These are phyloP conservation scores for Durio zibethinus DNA, from an alignment of 345 rosid species.

Conservation along the genomic window DNA sequence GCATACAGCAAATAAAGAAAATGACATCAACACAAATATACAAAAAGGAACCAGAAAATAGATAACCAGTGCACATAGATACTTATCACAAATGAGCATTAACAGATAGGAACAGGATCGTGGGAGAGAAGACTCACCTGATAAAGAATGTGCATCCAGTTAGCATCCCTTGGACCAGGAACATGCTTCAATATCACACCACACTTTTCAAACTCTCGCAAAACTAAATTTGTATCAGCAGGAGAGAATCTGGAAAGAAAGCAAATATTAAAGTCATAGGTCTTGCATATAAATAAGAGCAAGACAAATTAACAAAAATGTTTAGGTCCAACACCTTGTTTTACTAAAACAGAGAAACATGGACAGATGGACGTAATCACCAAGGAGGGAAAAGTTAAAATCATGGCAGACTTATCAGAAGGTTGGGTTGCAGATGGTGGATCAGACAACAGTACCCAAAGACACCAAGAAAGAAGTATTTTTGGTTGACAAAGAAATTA, in stretches of 20 bases:
- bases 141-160: constrained; percentile 96
- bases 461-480: neutral
- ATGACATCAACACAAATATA: neutral
- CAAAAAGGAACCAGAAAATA: neutral
- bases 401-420: neutral
- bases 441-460: neutral
- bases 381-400: neutral
- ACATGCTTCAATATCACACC: constrained; percentile 88
- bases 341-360: neutral
- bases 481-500: neutral
- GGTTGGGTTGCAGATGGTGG: neutral
- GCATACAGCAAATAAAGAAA: constrained; percentile 12
- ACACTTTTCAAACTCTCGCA: constrained; percentile 91
- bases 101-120: neutral
- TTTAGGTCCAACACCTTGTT: neutral
- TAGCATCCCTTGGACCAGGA: constrained; percentile 93
- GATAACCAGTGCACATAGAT: neutral
- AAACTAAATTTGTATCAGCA: constrained; percentile 82
- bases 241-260: constrained; percentile 67
- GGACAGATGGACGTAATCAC: neutral
- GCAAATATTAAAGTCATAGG: neutral
- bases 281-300: neutral
- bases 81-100: neutral
- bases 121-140: constrained; percentile 47
- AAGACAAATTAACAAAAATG: neutral